These are phyloP conservation scores for Alternaria incomplexa DNA, from an alignment of 2,329 filamentous ascomycete genomes.

Conservation along the genomic window DNA sequence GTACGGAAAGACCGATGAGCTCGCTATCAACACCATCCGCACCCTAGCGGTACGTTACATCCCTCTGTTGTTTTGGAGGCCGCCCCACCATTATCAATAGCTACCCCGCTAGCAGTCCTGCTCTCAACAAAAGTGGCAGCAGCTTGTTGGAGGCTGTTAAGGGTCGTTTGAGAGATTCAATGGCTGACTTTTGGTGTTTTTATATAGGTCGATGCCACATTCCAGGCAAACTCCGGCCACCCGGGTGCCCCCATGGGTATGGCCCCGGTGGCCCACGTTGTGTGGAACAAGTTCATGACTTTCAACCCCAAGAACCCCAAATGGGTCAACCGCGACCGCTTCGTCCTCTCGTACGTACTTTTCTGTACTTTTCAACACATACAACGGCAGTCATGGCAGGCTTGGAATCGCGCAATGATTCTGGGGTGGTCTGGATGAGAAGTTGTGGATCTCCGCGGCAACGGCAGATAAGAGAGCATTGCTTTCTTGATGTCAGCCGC, in stretches of 20 bases:
- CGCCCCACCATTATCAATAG: conserved; percentile 28
- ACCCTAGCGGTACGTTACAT: conserved; percentile 80
- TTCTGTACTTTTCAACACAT: background rate
- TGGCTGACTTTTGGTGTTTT: conserved; percentile 36
- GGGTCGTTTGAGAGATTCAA: conserved; percentile 19
- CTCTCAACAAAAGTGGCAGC: conserved; percentile 24
- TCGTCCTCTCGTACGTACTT: conserved; percentile 91
- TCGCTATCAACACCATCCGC: conserved; percentile 98
- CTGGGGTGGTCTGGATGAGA: background rate
- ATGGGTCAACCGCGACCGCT: conserved; percentile 97
- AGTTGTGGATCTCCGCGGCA: conserved; percentile 28
- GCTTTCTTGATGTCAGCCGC: conserved; percentile 5
- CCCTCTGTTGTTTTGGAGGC: conserved; percentile 7
- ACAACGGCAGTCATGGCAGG: background rate
- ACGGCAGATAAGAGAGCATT: background rate
- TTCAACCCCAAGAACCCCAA: conserved; percentile 99
- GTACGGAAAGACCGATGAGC: conserved; percentile 84
- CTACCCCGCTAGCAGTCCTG: conserved; percentile 34
- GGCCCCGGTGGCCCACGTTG: conserved; percentile 94
- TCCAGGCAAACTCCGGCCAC: conserved; percentile 95
- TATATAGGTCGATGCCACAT: conserved; percentile 91
- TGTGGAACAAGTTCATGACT: conserved; percentile 99
- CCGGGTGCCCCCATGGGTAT: conserved; percentile 97
- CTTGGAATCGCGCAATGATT: background rate
- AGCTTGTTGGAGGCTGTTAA: background rate